Evolutionary conservation across 441 rosid genomes (phyloP), one percentile per base, ranked within the genome.

Genomic region (Jatropha multifida): DNA sequence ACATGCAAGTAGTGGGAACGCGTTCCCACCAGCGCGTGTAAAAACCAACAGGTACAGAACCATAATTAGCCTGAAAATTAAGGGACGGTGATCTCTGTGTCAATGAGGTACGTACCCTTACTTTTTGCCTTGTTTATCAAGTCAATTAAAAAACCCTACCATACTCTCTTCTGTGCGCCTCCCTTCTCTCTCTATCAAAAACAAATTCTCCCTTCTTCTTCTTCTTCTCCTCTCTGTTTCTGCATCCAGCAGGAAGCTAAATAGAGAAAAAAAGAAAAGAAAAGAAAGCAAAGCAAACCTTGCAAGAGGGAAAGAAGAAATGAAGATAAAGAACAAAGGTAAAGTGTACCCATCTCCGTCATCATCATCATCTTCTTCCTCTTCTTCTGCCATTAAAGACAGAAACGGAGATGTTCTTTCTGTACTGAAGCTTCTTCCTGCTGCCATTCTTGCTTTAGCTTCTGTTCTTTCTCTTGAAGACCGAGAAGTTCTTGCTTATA

Each of bases 251-350:
- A 51, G 18, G 12, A 15, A 51, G 17, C 5, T 7, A 42, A 42
- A 42, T 23, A 23, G 23, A 44, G 48, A 4, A 44, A 44, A 44
- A 44, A 44, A 44, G 2, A 60, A 8, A 37, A 72, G 52, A 54
- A 49, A 84, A 32, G 32, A 32, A 32, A 32, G 32, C 2, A 32
- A 32, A 32, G 32, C 32, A 32, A 32, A 32, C 32, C 32, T 1
- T 32, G 0, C 32, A 1, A 23, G 32, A 44, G 48, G 10, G 48
- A 48, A 2, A 60, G 12, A 37, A 72, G 52, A 54, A 49, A 84
- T 89, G 97, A 91, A 91, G 88, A 79, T 89, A 80, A 91, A 92
- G 74, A 87, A 89, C 86, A 94, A 94, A 80, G 98, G 98, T 18
- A 94, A 90, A 89, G 88, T 94, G 5, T 74, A 87, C 79, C 97